Conservation (phyloP, 768 basidiomycete genomes). For the Pleurotus eryngii region DNA sequence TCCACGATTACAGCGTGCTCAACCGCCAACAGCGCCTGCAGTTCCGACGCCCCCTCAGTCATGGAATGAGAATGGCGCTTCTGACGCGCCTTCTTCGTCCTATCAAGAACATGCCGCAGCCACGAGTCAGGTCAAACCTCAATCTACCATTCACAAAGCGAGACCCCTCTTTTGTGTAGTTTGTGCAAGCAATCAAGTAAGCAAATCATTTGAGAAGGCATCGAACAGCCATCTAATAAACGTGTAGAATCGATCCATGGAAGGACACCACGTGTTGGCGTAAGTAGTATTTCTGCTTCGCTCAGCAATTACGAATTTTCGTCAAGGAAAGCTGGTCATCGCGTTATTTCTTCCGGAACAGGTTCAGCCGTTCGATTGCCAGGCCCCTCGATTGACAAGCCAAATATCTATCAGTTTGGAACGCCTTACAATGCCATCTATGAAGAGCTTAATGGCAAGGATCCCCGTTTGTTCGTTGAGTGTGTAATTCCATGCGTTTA, state of each 20-base stretch:
- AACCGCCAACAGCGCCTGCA: slow-evolving; percentile 34
- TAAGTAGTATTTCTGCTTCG: slow-evolving; percentile 39
- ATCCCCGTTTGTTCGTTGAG: slow-evolving; percentile 70
- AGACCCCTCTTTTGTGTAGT: slow-evolving; percentile 94
- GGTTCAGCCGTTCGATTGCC: slow-evolving; percentile 96
- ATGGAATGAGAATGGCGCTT: slow-evolving; percentile 24
- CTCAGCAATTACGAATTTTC: slow-evolving; percentile 12
- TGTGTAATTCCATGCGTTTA: slow-evolving; percentile 4
- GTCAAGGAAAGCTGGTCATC: slow-evolving; percentile 82
- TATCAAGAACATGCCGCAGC: neutral
- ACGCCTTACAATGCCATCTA: slow-evolving; percentile 97
- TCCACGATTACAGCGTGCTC: slow-evolving; percentile 55
- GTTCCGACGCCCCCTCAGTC: slow-evolving; percentile 10
- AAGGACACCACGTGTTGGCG: slow-evolving; percentile 89
- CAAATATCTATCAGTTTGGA: slow-evolving; percentile 95
- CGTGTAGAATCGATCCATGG: slow-evolving; percentile 93
- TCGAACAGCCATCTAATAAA: slow-evolving; percentile 10
- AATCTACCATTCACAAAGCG: slow-evolving; percentile 44
- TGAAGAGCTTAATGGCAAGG: slow-evolving; percentile 82
- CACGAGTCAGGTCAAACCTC: neutral
- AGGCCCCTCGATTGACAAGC: slow-evolving; percentile 94
- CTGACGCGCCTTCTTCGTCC: slow-evolving; percentile 10
- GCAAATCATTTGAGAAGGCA: slow-evolving; percentile 20
- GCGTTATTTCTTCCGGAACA: slow-evolving; percentile 92
- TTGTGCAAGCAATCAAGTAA: slow-evolving; percentile 97